Base-by-base conservation (phyloP, 2,329 filamentous ascomycete genomes). In the Beauveria australis region DNA sequence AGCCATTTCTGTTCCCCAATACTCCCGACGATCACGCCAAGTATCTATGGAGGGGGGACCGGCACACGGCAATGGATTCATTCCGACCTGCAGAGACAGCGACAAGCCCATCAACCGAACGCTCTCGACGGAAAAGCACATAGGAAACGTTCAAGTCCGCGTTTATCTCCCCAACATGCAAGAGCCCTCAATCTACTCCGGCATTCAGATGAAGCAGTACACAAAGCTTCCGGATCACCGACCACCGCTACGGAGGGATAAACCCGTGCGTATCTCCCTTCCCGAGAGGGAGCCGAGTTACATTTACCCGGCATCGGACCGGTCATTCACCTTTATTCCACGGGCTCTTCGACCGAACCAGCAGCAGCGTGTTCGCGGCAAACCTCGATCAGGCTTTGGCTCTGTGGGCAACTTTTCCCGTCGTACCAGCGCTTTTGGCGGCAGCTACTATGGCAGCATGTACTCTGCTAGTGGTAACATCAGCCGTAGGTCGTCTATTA, bases 281-380 rank as follows among this genome's bases (percentile, higher is more conserved):
- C 93, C 94, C 2, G 82, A 89, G 30, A 83, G 89, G 64, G 79
- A 85, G 14, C 89, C 91, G 41, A 86, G 89, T 64, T 97, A 97
- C 73, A 92, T 97, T 63, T 96, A 94, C 74, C 94, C 94, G 6
- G 89, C 92, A 2, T 81, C 84, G 52, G 92, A 97, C 68, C 82
- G 94, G 65, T 97, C 94, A 0, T 99, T 99, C 73, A 96, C 97
- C 68, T 99, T 99, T 75, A 99, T 99, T 63, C 94, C 94, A 14
- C 84, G 94, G 66, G 93, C 93, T 12, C 83, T 97, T 77, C 86
- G 94, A 66, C 94, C 94, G 16, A 97, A 96, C 71, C 92, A 96
- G 72, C 91, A 96, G 76, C 89, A 95, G 75, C 84, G 86, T 82
- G 89, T 70, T 61, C 71, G 73, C 53, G 89, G 88, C 63, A 88